phyloP scores from a whole-genome alignment of 768 basidiomycete species.

The Russula earlei region DNA sequence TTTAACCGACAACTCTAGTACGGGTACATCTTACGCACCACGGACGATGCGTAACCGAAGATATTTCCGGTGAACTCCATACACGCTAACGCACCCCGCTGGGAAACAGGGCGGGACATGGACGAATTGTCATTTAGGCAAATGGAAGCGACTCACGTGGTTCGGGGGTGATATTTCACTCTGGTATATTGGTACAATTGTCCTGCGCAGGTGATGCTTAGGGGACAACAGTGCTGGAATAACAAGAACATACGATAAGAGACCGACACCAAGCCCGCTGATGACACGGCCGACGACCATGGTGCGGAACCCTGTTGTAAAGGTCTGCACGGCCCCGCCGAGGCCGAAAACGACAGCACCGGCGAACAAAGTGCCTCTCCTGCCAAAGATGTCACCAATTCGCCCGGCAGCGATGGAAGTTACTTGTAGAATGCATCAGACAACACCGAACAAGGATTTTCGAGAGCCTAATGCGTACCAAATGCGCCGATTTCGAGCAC shows the following conservation, averaged over 20 bases:
- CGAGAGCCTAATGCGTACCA: constrained; percentile 37
- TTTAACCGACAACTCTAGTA: not conserved
- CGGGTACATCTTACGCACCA: constrained; percentile 42
- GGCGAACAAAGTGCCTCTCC: constrained; percentile 72
- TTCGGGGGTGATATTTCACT: constrained; percentile 92
- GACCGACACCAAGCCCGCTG: constrained; percentile 84
- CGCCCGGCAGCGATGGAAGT: constrained; percentile 84
- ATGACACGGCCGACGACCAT: constrained; percentile 82
- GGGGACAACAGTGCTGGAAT: not conserved
- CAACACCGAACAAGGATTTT: not conserved
- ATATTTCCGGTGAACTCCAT: constrained; percentile 96
- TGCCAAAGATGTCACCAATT: constrained; percentile 80
- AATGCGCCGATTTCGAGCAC: constrained; percentile 89
- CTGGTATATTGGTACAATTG: constrained; percentile 93
- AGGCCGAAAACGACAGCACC: constrained; percentile 80
- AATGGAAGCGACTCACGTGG: constrained; percentile 40
- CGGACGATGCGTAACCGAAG: constrained; percentile 81
- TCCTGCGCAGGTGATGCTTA: constrained; percentile 36
- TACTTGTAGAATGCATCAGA: constrained; percentile 34
- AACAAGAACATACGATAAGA: constrained; percentile 57
- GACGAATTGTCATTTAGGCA: not conserved
- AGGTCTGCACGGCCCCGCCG: constrained; percentile 80
- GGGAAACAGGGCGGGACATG: not conserved
- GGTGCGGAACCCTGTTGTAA: constrained; percentile 63
- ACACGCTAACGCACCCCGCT: constrained; percentile 87